A percentile compares a stretch with the other conserved stretches of the same genome.
Evolutionary conservation across 2,329 filamentous ascomycete genomes (phyloP).

Genomic region (Fusarium anthophilum): DNA sequence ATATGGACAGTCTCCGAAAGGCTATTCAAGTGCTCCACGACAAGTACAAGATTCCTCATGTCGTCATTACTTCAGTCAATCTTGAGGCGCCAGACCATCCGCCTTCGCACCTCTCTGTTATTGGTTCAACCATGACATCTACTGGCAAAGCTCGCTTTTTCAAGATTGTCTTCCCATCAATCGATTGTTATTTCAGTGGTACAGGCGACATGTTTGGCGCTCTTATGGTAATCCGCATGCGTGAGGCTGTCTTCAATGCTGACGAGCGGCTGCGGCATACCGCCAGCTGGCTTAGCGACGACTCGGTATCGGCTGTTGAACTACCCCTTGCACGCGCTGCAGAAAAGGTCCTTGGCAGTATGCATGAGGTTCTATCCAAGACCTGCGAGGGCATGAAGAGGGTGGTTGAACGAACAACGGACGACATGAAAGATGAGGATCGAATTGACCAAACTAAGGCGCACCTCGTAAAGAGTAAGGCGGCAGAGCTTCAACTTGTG

Average conservation of each 20-base stretch:
- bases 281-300: conserved; percentile 79
- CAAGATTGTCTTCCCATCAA: conserved; percentile 83
- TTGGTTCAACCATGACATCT: conserved; percentile 78
- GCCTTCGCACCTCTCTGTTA: conserved; percentile 69
- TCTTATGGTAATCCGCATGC: conserved; percentile 84
- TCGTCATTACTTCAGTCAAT: conserved; percentile 91
- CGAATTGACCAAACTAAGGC: conserved; percentile 63
- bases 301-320: conserved; percentile 73
- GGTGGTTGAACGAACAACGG: conserved; percentile 56
- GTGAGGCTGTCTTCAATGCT: conserved; percentile 73
- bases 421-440: conserved; percentile 55
- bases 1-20: conserved; percentile 74
- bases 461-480: conserved; percentile 78
- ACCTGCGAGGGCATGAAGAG: conserved; percentile 72
- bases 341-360: conserved; percentile 89
- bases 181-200: conserved; percentile 94
- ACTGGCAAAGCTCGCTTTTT: conserved; percentile 80
- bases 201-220: conserved; percentile 99
- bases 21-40: conserved; percentile 83
- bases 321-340: conserved; percentile 85
- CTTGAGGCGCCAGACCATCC: conserved; percentile 65
- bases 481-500: conserved; percentile 87
- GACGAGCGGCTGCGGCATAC: conserved; percentile 58
- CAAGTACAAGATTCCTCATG: conserved; percentile 80
- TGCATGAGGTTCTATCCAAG: conserved; percentile 83